Conservation (phyloP, 2,329 filamentous ascomycete genomes). For the Colletotrichum sublineola region DNA sequence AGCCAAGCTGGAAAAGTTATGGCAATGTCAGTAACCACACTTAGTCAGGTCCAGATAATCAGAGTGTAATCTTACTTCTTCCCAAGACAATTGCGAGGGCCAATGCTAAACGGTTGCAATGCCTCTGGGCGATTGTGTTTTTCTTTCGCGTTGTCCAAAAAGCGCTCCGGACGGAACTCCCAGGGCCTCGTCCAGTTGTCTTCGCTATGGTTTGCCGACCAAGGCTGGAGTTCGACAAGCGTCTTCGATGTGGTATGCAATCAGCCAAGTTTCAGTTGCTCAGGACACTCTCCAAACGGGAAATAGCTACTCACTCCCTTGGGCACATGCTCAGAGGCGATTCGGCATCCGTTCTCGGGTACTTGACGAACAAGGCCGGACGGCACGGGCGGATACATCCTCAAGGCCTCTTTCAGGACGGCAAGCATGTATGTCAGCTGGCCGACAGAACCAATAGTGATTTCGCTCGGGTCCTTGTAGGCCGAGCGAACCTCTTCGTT, state of each 20-base stretch:
- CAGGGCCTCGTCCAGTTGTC: slow-evolving; percentile 52
- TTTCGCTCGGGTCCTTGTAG: slow-evolving; percentile 54
- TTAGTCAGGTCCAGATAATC: not conserved
- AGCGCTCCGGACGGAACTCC: slow-evolving; percentile 30
- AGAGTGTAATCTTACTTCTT: slow-evolving; percentile 45
- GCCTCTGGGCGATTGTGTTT: slow-evolving; percentile 15
- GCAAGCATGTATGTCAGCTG: slow-evolving; percentile 56
- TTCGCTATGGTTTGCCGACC: slow-evolving; percentile 14
- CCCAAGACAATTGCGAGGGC: slow-evolving; percentile 37
- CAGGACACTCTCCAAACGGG: not conserved
- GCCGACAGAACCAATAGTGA: slow-evolving; percentile 51
- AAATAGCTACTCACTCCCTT: slow-evolving; percentile 48
- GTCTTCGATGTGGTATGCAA: slow-evolving; percentile 14
- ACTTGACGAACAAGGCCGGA: slow-evolving; percentile 47
- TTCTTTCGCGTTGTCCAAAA: not conserved
- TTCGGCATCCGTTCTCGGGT: slow-evolving; percentile 49
- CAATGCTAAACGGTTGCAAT: slow-evolving; percentile 22
- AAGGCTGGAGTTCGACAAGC: slow-evolving; percentile 25
- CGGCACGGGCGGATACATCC: slow-evolving; percentile 50
- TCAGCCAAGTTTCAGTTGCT: not conserved
- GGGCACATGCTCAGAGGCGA: slow-evolving; percentile 50
- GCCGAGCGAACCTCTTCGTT: slow-evolving; percentile 55
- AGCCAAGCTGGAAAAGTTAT: slow-evolving; percentile 2
- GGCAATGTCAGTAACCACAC: slow-evolving; percentile 37
- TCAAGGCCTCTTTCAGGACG: slow-evolving; percentile 57